Base-by-base conservation (phyloP, 129 eudicot genomes). In the Artemisia argyi region DNA sequence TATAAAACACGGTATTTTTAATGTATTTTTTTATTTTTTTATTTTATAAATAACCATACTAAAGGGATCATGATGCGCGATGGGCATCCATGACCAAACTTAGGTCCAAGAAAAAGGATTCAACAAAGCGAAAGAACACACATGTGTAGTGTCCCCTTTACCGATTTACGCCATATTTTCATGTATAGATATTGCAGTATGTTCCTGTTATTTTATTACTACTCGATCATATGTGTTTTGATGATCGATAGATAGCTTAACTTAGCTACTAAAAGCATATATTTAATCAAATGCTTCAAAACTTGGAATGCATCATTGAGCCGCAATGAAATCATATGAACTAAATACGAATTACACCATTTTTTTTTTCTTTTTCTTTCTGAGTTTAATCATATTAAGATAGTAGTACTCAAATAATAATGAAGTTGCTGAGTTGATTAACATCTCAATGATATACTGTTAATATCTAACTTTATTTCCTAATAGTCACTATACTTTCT, bases 1-100 rank as follows among this genome's bases (percentile, higher is more conserved):
- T 69, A 77, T 39, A 69, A 3, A 55, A 28, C 16, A 30, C 28
- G 30, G 13, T 42, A 44, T 30, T 53, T 52, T 65, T 72, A 56
- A 74, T 52, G 17, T 32, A 74, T 20, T 73, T 51, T 51, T 50
- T n/a, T n/a, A n/a, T n/a, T 12, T 20, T 20, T 20, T 20, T 1
- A 20, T 20, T 20, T 0, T 20, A 11, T 0, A 50, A 12, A 50
- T 1, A 4, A 13, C 1, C 13, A 51, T 0, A 11, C 56, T 51
- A 51, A 51, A 51, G 4, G 56, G 3, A 3, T 13, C 56, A 28
- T 28, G 4, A 28, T 28, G 3, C 3, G 30, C 30, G 4, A 28
- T 28, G 30, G 30, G 30, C 30, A 28, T 28, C 30, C 30, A 28
- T 28, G 30, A 28, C 30, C 3, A 28, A 28, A 28, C 30, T 28